A percentile compares a stretch with the other conserved stretches of the same genome.
phyloP scores from a whole-genome alignment of 192 early-diverging fungal species.

The Dimargaris verticillata region DNA sequence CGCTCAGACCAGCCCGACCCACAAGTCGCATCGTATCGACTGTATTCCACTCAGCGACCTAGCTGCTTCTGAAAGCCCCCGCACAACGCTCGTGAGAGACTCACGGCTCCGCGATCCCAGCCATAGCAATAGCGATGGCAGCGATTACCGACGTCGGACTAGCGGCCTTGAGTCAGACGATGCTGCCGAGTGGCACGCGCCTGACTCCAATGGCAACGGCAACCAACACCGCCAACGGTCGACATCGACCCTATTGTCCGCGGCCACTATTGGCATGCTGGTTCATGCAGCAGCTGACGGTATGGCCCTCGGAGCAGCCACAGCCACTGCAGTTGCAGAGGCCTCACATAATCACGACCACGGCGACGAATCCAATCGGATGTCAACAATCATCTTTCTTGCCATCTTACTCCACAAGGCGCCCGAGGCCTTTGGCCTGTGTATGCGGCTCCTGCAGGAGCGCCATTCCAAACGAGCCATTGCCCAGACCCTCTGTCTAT shows the following conservation, averaged over 20 bases:
- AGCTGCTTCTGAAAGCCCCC: not conserved
- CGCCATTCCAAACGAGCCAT: conserved; percentile 45
- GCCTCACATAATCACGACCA: conserved; percentile 1
- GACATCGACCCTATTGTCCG: conserved; percentile 14
- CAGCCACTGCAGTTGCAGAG: conserved; percentile 28
- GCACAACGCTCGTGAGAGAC: not conserved
- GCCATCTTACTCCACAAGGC: conserved; percentile 96
- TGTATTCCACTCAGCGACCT: not conserved
- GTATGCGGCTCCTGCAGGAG: conserved; percentile 69
- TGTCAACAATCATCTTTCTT: conserved; percentile 70
- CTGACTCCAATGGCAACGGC: not conserved
- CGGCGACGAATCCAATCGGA: conserved; percentile 21
- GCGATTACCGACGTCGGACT: not conserved
- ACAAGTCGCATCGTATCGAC: not conserved
- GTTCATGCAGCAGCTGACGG: conserved; percentile 93
- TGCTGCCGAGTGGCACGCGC: not conserved
- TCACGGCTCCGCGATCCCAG: not conserved
- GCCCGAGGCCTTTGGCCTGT: conserved; percentile 79
- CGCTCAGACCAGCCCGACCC: not conserved
- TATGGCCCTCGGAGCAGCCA: conserved; percentile 80
- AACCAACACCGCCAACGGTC: not conserved
- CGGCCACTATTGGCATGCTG: conserved; percentile 81
- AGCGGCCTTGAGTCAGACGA: not conserved
- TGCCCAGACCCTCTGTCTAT: conserved; percentile 57
- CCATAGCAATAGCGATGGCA: not conserved